Evolutionary conservation across 495 filamentous ascomycete genomes (phyloP).

Genomic region (Aspergillus bertholletiae): DNA sequence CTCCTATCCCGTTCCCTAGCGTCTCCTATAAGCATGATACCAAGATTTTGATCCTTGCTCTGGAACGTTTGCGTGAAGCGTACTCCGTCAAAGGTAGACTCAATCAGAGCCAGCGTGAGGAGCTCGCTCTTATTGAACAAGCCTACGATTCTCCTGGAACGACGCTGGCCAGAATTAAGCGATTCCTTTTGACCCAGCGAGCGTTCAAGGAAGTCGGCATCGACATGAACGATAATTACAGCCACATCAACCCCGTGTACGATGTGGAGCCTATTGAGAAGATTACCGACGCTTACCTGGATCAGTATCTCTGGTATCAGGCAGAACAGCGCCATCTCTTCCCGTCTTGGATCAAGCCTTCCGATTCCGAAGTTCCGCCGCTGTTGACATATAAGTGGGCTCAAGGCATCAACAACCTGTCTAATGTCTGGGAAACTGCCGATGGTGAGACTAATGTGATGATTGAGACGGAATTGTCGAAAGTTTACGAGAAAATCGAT

Average conservation of each 20-base stretch:
- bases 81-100: conserved; percentile 97
- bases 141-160: conserved; percentile 98
- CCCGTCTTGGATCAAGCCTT: conserved; percentile 98
- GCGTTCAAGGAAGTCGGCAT: conserved; percentile 99
- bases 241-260: conserved; percentile 97
- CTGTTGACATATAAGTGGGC: conserved; percentile 98
- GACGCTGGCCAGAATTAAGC: conserved; percentile 93
- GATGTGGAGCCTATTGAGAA: conserved; percentile 99
- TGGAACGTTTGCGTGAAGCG: conserved; percentile 90
- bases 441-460: conserved; percentile 99
- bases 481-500: conserved; percentile 99
- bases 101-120: conserved; percentile 97
- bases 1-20: conserved; percentile 97
- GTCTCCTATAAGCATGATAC: conserved; percentile 99
- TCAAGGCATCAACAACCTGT: conserved; percentile 99
- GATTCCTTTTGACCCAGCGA: conserved; percentile 92
- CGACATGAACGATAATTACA: conserved; percentile 99
- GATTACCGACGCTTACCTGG: conserved; percentile 98
- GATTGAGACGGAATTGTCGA: conserved; percentile 96
- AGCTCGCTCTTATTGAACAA: conserved; percentile 96
- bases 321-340: conserved; percentile 98
- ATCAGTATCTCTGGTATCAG: conserved; percentile 99
- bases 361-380: conserved; percentile 97
- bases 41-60: conserved; percentile 94
- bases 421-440: conserved; percentile 91